A percentile compares a stretch with the other conserved stretches of the same genome.
These are phyloP conservation scores for Beauveria sp. DNA, from an alignment of 2,329 filamentous ascomycete species.

Conservation along the genomic window DNA sequence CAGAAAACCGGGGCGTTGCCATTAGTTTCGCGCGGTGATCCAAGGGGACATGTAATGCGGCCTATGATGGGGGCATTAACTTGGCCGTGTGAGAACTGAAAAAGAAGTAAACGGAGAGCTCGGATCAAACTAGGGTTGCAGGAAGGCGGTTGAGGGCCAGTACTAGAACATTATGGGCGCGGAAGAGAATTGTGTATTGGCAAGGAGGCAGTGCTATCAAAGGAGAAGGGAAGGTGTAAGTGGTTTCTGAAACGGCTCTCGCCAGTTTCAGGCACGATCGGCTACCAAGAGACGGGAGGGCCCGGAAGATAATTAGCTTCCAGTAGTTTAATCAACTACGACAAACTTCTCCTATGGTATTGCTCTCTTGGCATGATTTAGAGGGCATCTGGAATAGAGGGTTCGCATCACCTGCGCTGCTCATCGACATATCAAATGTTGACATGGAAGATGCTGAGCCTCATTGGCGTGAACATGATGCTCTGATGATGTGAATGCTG, in stretches of 20 bases:
- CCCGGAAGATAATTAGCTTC: neutral
- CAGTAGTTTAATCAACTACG: neutral
- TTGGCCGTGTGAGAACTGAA: neutral
- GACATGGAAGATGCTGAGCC: neutral
- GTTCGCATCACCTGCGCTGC: neutral
- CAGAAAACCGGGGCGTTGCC: neutral
- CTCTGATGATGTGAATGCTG: neutral
- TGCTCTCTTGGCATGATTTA: neutral
- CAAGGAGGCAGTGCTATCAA: neutral
- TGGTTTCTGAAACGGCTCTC: neutral
- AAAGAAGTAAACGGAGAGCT: neutral
- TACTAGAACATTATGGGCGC: too few relatives aligned
- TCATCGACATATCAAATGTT: neutral
- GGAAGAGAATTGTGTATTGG: neutral
- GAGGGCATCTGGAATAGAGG: too few relatives aligned
- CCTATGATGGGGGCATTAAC: neutral
- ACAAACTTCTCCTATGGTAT: neutral
- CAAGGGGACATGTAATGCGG: neutral
- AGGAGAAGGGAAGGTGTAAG: neutral
- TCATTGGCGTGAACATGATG: neutral
- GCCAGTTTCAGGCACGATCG: constrained; percentile 1
- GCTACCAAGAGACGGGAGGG: neutral
- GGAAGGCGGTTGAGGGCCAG: neutral
- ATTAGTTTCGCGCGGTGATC: neutral
- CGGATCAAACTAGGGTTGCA: neutral